Evolutionary conservation across 805 yeast genomes (phyloP), one percentile per base, ranked within the genome.

Genomic region (Candida saitoana): DNA sequence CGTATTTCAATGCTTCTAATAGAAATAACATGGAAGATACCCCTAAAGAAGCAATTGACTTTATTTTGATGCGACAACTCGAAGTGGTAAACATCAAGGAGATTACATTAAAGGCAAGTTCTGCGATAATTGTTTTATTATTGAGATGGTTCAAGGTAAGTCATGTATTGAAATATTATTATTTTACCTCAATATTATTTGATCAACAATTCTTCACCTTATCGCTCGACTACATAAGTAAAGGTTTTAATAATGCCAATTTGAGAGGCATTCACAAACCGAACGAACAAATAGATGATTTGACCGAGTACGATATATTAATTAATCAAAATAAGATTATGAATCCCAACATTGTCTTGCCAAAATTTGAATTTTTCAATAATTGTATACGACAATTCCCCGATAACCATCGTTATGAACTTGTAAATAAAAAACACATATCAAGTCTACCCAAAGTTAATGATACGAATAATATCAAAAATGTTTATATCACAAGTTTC

Each of bases 111-210:
- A 84, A 81, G 49, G 76, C 82, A 3, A 65, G 82, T 2, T 67
- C 83, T 0, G 76, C 77, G 1, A 72, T 80, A 1, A 42, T 87
- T 1, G 50, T 65, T 8, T 51, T 77, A 16, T 55, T 93, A 16
- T 56, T 83, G 25, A 76, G 74, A 51, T 90, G 97, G 96, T 83
- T 87, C 57, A 86, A 85, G 55, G 59, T 74, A 7, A 83, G 79
- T 35, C 96, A 93, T 57, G 66, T 88, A 2, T 59, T 90, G 48
- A 90, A 91, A 58, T 82, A 74, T 57, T 95, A 88, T 57, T 86
- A 82, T 51, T 64, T 91, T 11, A 60, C 84, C 5, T 75, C 86
- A 0, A 57, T 90, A 34, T 59, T 93, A 18, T 85, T 83, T 59
- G 98, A 93, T 57, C 76, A 83, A 20, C 80, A 81, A 44, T 84